Evolutionary conservation across 805 yeast species (phyloP).

Genomic region (Candida gorgasii): DNA sequence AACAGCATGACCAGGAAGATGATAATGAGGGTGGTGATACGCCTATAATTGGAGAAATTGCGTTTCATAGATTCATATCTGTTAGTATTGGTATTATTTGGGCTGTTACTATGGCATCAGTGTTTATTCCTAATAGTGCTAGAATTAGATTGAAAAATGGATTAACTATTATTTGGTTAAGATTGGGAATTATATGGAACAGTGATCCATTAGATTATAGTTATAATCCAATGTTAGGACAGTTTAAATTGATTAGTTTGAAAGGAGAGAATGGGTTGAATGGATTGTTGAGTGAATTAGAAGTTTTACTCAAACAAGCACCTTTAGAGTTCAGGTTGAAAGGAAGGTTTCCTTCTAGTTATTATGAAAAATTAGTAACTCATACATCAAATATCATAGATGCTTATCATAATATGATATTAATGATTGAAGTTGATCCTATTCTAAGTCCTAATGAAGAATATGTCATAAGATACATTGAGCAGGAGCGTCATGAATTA

Average conservation of each 20-base stretch:
- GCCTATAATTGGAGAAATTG: conserved; percentile 72
- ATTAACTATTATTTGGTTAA: conserved; percentile 68
- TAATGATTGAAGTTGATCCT: conserved; percentile 66
- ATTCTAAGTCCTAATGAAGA: conserved; percentile 52
- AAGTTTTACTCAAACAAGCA: conserved; percentile 62
- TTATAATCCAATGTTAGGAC: conserved; percentile 20
- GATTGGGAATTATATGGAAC: conserved; percentile 81
- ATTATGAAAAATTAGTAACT: conserved; percentile 51
- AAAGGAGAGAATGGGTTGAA: conserved; percentile 50
- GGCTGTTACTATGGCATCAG: conserved; percentile 70
- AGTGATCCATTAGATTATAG: conserved; percentile 62
- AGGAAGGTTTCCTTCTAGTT: conserved; percentile 63
- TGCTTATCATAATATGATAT: conserved; percentile 70
- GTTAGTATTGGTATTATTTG: conserved; percentile 73
- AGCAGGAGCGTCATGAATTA: conserved; percentile 62
- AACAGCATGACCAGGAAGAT: conserved; percentile 55
- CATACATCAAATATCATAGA: conserved; percentile 68
- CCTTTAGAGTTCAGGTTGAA: conserved; percentile 74
- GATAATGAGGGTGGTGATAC: conserved; percentile 68
- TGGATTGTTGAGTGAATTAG: conserved; percentile 58
- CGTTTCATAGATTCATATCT: conserved; percentile 72
- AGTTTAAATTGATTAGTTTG: conserved; percentile 38
- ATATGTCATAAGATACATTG: conserved; percentile 54
- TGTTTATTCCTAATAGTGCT: conserved; percentile 75
- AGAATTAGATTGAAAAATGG: conserved; percentile 66